These are phyloP conservation scores for Tritrichomonas foetus DNA, from an alignment of 208 protist species.

Conservation along the genomic window DNA sequence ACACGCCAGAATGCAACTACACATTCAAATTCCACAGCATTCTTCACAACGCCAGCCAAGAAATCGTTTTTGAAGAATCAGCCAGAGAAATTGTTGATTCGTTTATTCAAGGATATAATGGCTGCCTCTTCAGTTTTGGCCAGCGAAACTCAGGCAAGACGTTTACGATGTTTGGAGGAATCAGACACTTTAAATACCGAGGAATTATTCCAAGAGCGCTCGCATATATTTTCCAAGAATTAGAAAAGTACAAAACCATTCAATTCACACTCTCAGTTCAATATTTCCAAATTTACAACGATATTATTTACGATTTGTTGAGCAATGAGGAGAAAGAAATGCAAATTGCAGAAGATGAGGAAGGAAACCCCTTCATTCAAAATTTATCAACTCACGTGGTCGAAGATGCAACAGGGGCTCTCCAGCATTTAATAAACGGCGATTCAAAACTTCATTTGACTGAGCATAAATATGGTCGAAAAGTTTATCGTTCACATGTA, in stretches of 20 bases:
- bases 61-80: constrained; percentile 39
- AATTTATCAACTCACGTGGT: background rate
- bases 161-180: constrained; percentile 41
- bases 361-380: constrained; percentile 14
- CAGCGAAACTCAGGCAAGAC: constrained; percentile 23
- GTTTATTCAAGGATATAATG: constrained; percentile 43
- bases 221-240: constrained; percentile 40
- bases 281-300: constrained; percentile 38
- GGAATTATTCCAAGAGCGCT: constrained; percentile 38
- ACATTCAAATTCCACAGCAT: constrained; percentile 38
- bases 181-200: constrained; percentile 24
- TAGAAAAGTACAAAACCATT: constrained; percentile 26
- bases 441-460: constrained; percentile 29
- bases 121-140: constrained; percentile 20
- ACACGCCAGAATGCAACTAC: constrained; percentile 32
- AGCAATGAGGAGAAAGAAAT: constrained; percentile 5
- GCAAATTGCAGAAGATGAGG: constrained; percentile 39
- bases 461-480: background rate
- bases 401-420: background rate
- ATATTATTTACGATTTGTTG: constrained; percentile 35
- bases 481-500: background rate
- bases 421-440: background rate
- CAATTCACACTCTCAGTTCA: constrained; percentile 21
- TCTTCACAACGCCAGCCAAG: constrained; percentile 35
- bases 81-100: constrained; percentile 39